Conservation (phyloP, 106 monocot species). For the Ottelia alismoides region DNA sequence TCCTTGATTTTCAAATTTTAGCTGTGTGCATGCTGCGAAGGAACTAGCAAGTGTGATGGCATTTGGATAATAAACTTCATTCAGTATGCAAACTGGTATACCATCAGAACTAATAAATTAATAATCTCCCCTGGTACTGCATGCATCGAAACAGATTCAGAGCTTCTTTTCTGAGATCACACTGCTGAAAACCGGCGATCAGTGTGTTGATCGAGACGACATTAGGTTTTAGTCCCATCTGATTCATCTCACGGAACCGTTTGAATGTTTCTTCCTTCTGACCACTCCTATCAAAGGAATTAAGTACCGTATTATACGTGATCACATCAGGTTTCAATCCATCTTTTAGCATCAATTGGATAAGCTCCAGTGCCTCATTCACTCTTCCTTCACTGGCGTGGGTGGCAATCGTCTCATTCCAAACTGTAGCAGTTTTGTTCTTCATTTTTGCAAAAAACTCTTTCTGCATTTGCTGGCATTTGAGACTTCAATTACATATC, state of each 20-base stretch:
- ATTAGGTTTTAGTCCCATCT: slow-evolving; percentile 31
- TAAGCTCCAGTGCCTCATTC: slow-evolving; percentile 20
- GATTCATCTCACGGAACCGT: slow-evolving; percentile 23
- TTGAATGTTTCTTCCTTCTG: slow-evolving; percentile 34
- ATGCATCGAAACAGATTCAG: slow-evolving; percentile 28
- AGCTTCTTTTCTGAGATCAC: slow-evolving; percentile 24
- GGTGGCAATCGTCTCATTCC: slow-evolving; percentile 49
- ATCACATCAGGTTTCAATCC: slow-evolving; percentile 37
- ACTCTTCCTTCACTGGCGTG: slow-evolving; percentile 19
- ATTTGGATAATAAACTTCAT: slow-evolving; percentile 24
- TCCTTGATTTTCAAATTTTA: slow-evolving; percentile 22
- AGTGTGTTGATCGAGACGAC: slow-evolving; percentile 38
- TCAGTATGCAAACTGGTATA: slow-evolving; percentile 3
- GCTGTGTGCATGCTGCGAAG: slow-evolving; percentile 28
- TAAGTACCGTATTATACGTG: slow-evolving; percentile 49
- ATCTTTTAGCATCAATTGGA: slow-evolving; percentile 29
- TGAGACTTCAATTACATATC: slow-evolving; percentile 47
- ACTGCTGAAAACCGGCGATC: slow-evolving; percentile 40
- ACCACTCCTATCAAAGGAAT: slow-evolving; percentile 38
- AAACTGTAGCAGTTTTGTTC: slow-evolving; percentile 29
- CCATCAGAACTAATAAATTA: too few relatives aligned
- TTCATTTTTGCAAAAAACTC: slow-evolving; percentile 24
- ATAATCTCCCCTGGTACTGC: slow-evolving; percentile 5
- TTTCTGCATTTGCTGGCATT: slow-evolving; percentile 24
- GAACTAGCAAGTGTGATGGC: slow-evolving; percentile 30